Conservation (phyloP, 805 yeast genomes). For the Kodamaea jinghongensis region DNA sequence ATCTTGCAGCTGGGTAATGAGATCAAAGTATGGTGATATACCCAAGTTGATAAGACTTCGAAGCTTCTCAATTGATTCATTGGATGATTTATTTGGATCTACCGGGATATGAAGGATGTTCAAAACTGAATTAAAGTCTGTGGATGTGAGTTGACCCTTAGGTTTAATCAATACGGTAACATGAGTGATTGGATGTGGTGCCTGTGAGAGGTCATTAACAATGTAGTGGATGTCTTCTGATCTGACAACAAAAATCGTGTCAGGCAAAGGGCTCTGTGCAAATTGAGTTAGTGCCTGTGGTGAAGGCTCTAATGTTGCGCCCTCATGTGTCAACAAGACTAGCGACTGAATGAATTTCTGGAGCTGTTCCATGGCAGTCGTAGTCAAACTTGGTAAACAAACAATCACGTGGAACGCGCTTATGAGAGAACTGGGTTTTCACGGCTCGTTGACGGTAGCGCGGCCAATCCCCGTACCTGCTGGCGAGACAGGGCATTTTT, state of each 20-base stretch:
- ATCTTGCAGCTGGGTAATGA: constrained; percentile 23
- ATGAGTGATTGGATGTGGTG: constrained; percentile 11
- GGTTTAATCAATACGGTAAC: constrained; percentile 48
- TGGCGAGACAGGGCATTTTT: too few relatives aligned
- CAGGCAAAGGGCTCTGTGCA: background rate
- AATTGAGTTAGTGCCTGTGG: too few relatives aligned
- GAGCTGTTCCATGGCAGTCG: too few relatives aligned
- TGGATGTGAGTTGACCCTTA: constrained; percentile 27
- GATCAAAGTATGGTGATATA: constrained; percentile 67
- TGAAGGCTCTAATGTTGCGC: too few relatives aligned
- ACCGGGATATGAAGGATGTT: constrained; percentile 36
- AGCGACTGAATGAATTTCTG: constrained; percentile 4
- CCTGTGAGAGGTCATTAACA: background rate
- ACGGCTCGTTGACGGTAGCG: too few relatives aligned
- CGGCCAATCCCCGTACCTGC: too few relatives aligned
- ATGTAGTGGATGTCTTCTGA: background rate
- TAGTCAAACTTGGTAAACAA: too few relatives aligned
- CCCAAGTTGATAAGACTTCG: constrained; percentile 60
- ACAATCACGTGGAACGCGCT: too few relatives aligned
- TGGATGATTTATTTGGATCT: constrained; percentile 8
- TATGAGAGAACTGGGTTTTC: too few relatives aligned
- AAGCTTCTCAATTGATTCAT: constrained; percentile 48
- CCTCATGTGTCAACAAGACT: too few relatives aligned
- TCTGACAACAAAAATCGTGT: constrained; percentile 1
- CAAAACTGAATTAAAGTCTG: constrained; percentile 21